Evolutionary conservation across 2,329 filamentous ascomycete species (phyloP).

Genomic region (Diplodia intermedia): DNA sequence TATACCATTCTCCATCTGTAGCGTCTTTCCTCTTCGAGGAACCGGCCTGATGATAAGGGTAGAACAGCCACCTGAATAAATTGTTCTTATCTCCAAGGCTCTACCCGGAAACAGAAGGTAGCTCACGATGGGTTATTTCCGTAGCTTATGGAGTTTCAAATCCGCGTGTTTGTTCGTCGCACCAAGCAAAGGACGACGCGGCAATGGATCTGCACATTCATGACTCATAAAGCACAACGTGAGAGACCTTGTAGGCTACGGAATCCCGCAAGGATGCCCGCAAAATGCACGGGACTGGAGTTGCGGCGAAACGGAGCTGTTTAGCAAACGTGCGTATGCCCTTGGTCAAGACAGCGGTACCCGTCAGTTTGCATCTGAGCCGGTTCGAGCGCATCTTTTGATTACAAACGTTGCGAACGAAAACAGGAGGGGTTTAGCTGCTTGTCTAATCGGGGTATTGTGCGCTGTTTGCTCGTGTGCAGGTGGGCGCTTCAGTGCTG

Average conservation of each 20-base stretch:
- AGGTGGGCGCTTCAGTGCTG: not conserved
- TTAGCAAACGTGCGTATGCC: not conserved
- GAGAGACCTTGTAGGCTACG: not conserved
- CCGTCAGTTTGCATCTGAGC: too few species aligned
- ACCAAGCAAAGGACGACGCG: not conserved
- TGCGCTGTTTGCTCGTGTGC: not conserved
- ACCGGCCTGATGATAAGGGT: not conserved
- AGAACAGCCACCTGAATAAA: not conserved
- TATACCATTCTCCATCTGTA: not conserved
- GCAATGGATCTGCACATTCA: constrained; percentile 3
- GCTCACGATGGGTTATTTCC: not conserved
- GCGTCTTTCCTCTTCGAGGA: not conserved
- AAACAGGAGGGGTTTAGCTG: not conserved
- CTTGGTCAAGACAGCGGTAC: not conserved
- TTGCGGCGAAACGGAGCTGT: not conserved
- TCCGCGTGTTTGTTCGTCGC: constrained; percentile 14
- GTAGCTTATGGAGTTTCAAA: not conserved
- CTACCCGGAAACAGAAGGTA: not conserved
- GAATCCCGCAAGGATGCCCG: too few species aligned
- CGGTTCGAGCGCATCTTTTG: too few species aligned
- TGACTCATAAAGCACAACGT: constrained; percentile 2
- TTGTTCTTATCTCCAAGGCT: not conserved
- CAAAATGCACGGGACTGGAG: not conserved
- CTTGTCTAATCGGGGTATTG: not conserved
- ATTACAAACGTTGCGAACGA: not conserved